A percentile compares a stretch with the other conserved stretches of the same genome.
Conservation (phyloP, 2,329 filamentous ascomycete genomes). For the Penicillium janthinellum region DNA sequence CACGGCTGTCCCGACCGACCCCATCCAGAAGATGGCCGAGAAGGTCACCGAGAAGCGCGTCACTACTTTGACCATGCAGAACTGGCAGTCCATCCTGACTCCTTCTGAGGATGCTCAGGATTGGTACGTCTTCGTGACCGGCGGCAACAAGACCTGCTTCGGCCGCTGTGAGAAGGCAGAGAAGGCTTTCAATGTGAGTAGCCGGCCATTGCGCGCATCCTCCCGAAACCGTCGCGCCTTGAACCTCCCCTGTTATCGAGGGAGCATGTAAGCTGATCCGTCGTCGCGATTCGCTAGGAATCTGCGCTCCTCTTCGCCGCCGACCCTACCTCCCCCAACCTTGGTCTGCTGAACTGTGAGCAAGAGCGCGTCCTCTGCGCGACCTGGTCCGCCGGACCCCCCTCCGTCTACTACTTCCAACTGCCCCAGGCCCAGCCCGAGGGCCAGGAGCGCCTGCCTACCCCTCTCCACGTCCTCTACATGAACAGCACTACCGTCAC, state of each 20-base stretch:
- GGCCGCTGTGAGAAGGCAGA: conserved; percentile 59
- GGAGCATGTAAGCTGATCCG: conserved; percentile 1
- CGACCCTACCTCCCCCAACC: conserved; percentile 56
- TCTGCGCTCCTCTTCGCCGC: conserved; percentile 57
- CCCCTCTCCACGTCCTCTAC: conserved; percentile 55
- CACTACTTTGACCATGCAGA: conserved; percentile 56
- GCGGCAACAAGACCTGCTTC: conserved; percentile 66
- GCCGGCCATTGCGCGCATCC: not conserved
- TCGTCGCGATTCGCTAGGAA: conserved; percentile 43
- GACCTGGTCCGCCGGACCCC: conserved; percentile 59
- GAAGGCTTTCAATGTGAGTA: conserved; percentile 52
- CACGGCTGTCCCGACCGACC: conserved; percentile 45
- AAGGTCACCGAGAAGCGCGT: conserved; percentile 55
- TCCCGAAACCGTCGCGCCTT: too few relatives aligned
- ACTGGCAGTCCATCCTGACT: conserved; percentile 58
- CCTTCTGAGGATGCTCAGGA: conserved; percentile 47
- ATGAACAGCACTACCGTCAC: conserved; percentile 62
- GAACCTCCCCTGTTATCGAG: not conserved
- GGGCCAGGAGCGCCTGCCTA: conserved; percentile 56
- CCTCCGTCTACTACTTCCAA: conserved; percentile 60
- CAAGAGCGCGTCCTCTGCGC: conserved; percentile 61
- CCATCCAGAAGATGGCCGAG: conserved; percentile 48
- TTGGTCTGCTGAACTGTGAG: conserved; percentile 63
- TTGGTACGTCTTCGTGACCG: conserved; percentile 64
- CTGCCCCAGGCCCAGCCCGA: conserved; percentile 53